These are phyloP conservation scores for Penicillium cataractarum DNA, from an alignment of 495 filamentous ascomycete species.

Conservation along the genomic window DNA sequence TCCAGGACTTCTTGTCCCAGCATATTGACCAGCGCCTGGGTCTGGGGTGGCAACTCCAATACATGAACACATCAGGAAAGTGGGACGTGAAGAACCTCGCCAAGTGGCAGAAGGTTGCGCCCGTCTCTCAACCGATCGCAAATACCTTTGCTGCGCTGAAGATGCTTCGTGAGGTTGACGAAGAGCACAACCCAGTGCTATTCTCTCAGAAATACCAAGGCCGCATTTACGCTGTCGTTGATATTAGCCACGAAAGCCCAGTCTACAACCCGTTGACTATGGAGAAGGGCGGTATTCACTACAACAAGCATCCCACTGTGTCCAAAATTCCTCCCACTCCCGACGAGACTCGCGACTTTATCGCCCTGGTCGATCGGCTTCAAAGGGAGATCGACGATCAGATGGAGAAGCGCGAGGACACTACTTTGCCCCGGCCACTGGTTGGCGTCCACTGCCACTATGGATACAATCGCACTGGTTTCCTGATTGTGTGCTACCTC, in stretches of 20 bases:
- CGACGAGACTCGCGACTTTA: conserved; percentile 76
- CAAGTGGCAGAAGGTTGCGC: conserved; percentile 81
- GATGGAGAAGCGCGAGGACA: conserved; percentile 47
- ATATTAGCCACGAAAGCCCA: conserved; percentile 85
- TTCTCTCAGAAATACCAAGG: conserved; percentile 72
- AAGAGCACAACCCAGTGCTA: conserved; percentile 72
- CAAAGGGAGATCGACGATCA: conserved; percentile 45
- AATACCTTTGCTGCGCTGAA: conserved; percentile 84
- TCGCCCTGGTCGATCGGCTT: conserved; percentile 75
- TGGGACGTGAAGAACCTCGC: conserved; percentile 97
- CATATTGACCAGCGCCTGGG: conserved; percentile 77
- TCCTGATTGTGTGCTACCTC: conserved; percentile 87
- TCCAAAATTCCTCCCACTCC: conserved; percentile 86
- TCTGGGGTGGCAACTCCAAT: conserved; percentile 87
- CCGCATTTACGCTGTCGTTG: conserved; percentile 73
- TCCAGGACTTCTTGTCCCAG: conserved; percentile 76
- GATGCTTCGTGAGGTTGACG: conserved; percentile 84
- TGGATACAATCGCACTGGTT: conserved; percentile 90
- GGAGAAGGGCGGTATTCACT: conserved; percentile 70
- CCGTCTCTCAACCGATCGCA: conserved; percentile 76
- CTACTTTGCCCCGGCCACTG: conserved; percentile 48
- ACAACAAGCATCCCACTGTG: conserved; percentile 88
- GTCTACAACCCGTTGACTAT: conserved; percentile 82
- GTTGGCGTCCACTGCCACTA: conserved; percentile 96
- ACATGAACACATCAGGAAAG: conserved; percentile 85